These are phyloP conservation scores for Cavenderia fasciculata DNA, from an alignment of 78 protist genomes.

Conservation along the genomic window DNA sequence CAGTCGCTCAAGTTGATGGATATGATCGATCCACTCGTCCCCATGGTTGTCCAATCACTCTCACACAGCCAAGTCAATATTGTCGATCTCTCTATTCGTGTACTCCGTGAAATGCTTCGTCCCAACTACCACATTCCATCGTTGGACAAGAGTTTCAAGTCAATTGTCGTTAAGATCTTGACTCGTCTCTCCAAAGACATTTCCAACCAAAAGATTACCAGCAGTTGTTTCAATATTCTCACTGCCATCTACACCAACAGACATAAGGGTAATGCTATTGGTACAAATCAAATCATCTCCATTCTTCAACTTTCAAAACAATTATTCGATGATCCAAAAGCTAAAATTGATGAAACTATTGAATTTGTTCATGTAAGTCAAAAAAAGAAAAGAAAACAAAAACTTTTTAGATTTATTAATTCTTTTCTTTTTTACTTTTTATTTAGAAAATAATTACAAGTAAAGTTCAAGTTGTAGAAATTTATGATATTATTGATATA, in stretches of 20 bases:
- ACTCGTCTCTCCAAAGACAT: constrained; percentile 18
- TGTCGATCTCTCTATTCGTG: constrained; percentile 21
- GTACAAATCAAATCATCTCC: constrained; percentile 20
- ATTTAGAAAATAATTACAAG: constrained; percentile 2
- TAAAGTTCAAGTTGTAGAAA: constrained; percentile 6
- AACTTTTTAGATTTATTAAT: no score
- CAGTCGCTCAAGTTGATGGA: background rate
- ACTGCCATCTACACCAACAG: background rate
- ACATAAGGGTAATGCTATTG: background rate
- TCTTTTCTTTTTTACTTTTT: background rate
- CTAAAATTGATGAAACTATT: background rate
- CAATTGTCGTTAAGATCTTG: constrained; percentile 1
- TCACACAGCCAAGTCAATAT: constrained; percentile 32
- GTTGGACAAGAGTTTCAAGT: background rate
- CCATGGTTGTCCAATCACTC: constrained; percentile 5
- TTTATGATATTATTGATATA: constrained; percentile 48
- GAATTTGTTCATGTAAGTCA: constrained; percentile 8
- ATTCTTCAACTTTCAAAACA: constrained; percentile 24
- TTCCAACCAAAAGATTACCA: constrained; percentile 32
- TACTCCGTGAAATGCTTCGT: no score
- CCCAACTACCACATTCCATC: constrained; percentile 34
- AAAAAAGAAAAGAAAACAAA: no score
- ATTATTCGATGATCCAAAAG: background rate
- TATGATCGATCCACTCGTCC: constrained; percentile 68
- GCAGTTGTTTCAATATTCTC: constrained; percentile 1